phyloP scores from a whole-genome alignment of 805 yeast genomes.

The Jamesozyma spencerorum region DNA sequence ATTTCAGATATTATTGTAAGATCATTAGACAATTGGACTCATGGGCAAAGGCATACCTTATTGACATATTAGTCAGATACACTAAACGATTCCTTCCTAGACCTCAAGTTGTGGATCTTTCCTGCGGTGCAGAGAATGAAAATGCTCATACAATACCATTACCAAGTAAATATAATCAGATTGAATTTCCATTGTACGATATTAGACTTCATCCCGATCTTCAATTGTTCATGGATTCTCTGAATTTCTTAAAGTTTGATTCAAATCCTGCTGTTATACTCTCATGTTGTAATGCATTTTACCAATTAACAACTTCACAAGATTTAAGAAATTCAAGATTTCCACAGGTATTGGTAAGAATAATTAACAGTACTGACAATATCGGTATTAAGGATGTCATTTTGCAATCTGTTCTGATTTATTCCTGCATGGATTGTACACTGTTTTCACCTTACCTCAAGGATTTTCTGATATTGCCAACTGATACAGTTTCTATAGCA shows the following conservation, averaged over 20 bases:
- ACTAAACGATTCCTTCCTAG: constrained; percentile 49
- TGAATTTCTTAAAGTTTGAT: constrained; percentile 40
- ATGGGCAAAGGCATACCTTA: constrained; percentile 53
- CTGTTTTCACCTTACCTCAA: constrained; percentile 32
- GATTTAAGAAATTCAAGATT: constrained; percentile 40
- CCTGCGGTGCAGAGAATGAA: constrained; percentile 15
- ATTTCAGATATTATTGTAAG: constrained; percentile 49
- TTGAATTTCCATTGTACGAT: constrained; percentile 34
- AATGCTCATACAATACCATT: constrained; percentile 23
- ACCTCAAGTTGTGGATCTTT: constrained; percentile 37
- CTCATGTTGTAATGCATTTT: constrained; percentile 47
- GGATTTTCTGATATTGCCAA: constrained; percentile 48
- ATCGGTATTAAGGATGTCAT: constrained; percentile 32
- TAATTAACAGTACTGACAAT: constrained; percentile 29
- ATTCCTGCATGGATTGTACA: constrained; percentile 29
- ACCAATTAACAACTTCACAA: constrained; percentile 49
- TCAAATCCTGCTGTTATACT: constrained; percentile 52
- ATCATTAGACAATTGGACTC: constrained; percentile 50
- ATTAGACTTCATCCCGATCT: constrained; percentile 48
- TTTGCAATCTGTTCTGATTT: constrained; percentile 38
- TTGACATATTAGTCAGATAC: constrained; percentile 62
- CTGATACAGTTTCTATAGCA: constrained; percentile 38
- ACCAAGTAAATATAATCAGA: constrained; percentile 37
- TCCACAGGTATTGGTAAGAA: constrained; percentile 42
- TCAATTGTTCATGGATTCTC: constrained; percentile 40